phyloP scores from a whole-genome alignment of 345 rosid species.

The Viola odorata region DNA sequence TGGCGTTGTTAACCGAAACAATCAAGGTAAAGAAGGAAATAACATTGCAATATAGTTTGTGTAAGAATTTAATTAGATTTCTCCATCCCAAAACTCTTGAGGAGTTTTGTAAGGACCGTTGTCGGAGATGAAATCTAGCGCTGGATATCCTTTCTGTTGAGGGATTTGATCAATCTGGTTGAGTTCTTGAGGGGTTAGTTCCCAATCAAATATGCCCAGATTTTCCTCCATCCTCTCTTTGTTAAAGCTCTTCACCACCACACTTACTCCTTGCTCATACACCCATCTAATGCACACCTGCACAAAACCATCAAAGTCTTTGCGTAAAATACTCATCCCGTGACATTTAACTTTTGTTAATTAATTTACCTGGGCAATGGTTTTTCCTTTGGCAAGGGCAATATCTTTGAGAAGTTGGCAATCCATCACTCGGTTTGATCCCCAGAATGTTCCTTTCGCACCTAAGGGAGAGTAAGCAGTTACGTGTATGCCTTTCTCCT shows the following conservation, averaged over 20 bases:
- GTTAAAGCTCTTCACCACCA: conserved; percentile 23
- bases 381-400: conserved; percentile 26
- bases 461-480: conserved; percentile 34
- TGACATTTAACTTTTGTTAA: neutral
- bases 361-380: conserved; percentile 31
- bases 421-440: conserved; percentile 21
- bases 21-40: too few species aligned
- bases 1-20: too few species aligned
- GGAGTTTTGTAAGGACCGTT: conserved; percentile 23
- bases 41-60: too few species aligned
- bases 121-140: neutral
- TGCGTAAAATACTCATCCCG: too few species aligned
- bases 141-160: conserved; percentile 4
- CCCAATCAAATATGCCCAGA: conserved; percentile 27
- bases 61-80: conserved; percentile 10
- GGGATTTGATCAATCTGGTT: conserved; percentile 23
- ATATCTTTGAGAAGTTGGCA: conserved; percentile 24
- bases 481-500: conserved; percentile 23
- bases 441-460: conserved; percentile 34
- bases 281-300: conserved; percentile 28
- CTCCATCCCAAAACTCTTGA: conserved; percentile 32
- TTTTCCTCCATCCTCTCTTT: conserved; percentile 9
- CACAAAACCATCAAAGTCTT: too few species aligned
- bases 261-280: conserved; percentile 31
- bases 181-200: conserved; percentile 19